Base-by-base conservation (phyloP, 2,329 filamentous ascomycete species). In the Aphanocladium album region DNA sequence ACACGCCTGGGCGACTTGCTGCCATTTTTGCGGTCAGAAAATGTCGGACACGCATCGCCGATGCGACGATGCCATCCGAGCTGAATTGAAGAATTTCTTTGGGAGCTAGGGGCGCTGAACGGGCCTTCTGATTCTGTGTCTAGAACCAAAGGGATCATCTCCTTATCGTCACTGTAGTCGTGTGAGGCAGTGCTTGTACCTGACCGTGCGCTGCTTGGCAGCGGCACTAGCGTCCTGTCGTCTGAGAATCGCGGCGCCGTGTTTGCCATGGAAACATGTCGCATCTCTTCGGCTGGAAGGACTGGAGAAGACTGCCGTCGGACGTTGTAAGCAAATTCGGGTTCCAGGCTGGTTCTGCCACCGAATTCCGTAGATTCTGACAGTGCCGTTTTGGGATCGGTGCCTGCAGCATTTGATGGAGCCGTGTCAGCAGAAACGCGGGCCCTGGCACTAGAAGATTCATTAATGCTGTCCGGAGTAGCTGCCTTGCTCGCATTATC, bases 1-100 rank as follows among this genome's bases (percentile, higher is more conserved):
- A 81, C 80, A 65, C 81, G 83, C 60, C 82, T 78, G 21, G 30
- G 51, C 14, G 76, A 76, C 43, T 74, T 76, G 5, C 68, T 70
- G 58, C 73, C 76, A 41, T 76, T 72, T 66, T 76, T 78, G 61
- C 83, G 78, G 39, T 77, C 76, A 1, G 85, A 86, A 66, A 88
- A 88, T 1, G 81, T 79, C 23, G 82, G 83, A 59, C 81, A 81
- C 23, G 80, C 74, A 49, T 87, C 82, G 25, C 85, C 85, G 52
- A 87, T 73, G 2, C 84, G 81, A 39, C 75, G 77, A 68, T 87
- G 83, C 78, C 83, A 87, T 39, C 64, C 61, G 35, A 61, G 60
- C 39, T 46, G 57, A 49, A 54, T 58, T 43, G 43, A 63, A 60
- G 16, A 61, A 47, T 12, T 47, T 61, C 45, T 56, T 45, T 37